Evolutionary conservation across 208 protist genomes (phyloP).

Genomic region (Crithidia bombi): DNA sequence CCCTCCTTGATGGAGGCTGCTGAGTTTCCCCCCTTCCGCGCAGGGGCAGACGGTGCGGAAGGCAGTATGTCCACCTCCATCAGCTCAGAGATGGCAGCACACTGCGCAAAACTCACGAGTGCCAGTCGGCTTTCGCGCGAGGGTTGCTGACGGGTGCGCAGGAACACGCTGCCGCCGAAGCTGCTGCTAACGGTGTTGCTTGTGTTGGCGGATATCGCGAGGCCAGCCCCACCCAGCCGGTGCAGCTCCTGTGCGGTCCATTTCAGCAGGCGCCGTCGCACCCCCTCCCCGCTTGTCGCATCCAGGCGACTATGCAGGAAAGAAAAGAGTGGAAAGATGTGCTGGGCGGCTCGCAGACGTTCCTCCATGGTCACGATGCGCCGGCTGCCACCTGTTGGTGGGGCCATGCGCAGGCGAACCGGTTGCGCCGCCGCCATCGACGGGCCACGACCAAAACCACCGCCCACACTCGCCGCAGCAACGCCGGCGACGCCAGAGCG

Average conservation of each 20-base stretch:
- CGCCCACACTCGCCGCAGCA: not conserved
- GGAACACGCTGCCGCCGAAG: not conserved
- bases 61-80: conserved; percentile 50
- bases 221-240: conserved; percentile 7
- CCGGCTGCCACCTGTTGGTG: conserved; percentile 34
- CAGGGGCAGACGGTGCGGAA: conserved; percentile 2
- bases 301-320: conserved; percentile 55
- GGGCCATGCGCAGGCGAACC: conserved; percentile 74
- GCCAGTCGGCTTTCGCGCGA: conserved; percentile 41
- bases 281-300: conserved; percentile 51
- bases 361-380: conserved; percentile 60
- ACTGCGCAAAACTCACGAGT: conserved; percentile 75
- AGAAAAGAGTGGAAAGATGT: conserved; percentile 67
- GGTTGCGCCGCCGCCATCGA: conserved; percentile 24
- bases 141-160: conserved; percentile 14
- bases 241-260: conserved; percentile 66
- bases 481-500: conserved; percentile 11
- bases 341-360: conserved; percentile 58
- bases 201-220: not conserved
- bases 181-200: not conserved
- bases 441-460: not conserved
- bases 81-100: conserved; percentile 67
- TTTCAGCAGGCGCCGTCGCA: conserved; percentile 71
- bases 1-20: not conserved
- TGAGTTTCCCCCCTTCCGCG: not conserved